Evolutionary conservation across 2,329 filamentous ascomycete genomes (phyloP).

Genomic region (Phoma sp.): DNA sequence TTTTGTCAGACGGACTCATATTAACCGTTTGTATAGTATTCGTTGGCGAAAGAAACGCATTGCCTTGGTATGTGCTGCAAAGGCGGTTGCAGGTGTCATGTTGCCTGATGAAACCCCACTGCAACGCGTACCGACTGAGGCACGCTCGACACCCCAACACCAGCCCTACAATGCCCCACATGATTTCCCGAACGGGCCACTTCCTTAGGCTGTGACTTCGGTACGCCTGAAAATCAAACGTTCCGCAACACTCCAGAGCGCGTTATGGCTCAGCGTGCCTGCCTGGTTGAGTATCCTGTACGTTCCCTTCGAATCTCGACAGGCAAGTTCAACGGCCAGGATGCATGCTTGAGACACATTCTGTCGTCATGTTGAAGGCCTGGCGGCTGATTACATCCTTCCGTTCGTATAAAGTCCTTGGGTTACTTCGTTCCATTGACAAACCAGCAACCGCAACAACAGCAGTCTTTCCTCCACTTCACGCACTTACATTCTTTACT

Average conservation of each 20-base stretch:
- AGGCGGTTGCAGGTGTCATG: slow-evolving; percentile 37
- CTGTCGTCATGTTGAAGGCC: slow-evolving; percentile 22
- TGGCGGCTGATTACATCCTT: slow-evolving; percentile 20
- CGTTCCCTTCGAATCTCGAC: neutral
- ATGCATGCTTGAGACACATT: slow-evolving; percentile 7
- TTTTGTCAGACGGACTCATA: neutral
- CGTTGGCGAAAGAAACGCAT: slow-evolving; percentile 35
- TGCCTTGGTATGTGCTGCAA: slow-evolving; percentile 27
- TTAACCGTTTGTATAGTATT: slow-evolving; percentile 13
- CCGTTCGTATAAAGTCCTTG: slow-evolving; percentile 35
- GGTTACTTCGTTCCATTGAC: slow-evolving; percentile 16
- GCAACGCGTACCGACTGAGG: slow-evolving; percentile 38
- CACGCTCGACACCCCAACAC: slow-evolving; percentile 30
- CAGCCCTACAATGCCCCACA: slow-evolving; percentile 27
- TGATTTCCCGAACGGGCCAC: slow-evolving; percentile 25
- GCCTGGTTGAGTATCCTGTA: slow-evolving; percentile 24
- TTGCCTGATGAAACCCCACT: slow-evolving; percentile 41
- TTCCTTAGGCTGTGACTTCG: slow-evolving; percentile 39
- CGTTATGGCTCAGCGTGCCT: slow-evolving; percentile 38
- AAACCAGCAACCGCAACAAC: slow-evolving; percentile 38
- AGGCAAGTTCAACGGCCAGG: neutral
- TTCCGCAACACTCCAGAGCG: slow-evolving; percentile 36
- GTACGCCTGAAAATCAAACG: slow-evolving; percentile 43
- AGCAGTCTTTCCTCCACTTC: slow-evolving; percentile 28
- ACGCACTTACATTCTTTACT: slow-evolving; percentile 28